phyloP scores from a whole-genome alignment of 352 stramenopile species.

The Pythium angustatum region DNA sequence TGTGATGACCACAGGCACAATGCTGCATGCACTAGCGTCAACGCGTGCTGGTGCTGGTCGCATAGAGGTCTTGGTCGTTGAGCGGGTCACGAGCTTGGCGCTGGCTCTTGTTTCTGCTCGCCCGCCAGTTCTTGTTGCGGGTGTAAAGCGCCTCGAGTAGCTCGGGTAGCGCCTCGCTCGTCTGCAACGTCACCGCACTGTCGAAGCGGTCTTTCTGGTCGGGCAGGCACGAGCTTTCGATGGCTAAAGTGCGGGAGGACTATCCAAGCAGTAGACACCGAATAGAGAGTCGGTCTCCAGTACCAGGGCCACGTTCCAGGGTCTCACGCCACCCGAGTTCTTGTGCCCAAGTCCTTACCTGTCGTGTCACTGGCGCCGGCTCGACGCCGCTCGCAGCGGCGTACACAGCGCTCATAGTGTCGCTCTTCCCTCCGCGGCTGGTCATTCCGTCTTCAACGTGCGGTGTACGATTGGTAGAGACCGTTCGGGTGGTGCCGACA shows the following conservation, averaged over 20 bases:
- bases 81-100: neutral
- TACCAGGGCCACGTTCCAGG: no score
- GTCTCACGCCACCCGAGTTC: no score
- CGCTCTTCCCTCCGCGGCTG: neutral
- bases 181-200: neutral
- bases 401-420: constrained; percentile 35
- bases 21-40: no score
- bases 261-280: neutral
- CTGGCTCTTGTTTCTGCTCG: neutral
- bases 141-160: constrained; percentile 16
- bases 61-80: constrained; percentile 15
- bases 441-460: neutral
- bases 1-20: no score
- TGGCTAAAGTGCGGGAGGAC: neutral
- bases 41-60: neutral
- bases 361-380: constrained; percentile 10
- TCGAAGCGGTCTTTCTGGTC: constrained; percentile 1
- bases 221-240: neutral
- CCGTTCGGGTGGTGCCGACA: neutral
- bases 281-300: neutral
- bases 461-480: neutral
- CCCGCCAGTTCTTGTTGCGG: constrained; percentile 21
- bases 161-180: constrained; percentile 8
- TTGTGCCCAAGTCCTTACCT: no score
- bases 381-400: constrained; percentile 30